phyloP scores from a whole-genome alignment of 805 yeast species.

The Schizosaccharomyces pombe region DNA sequence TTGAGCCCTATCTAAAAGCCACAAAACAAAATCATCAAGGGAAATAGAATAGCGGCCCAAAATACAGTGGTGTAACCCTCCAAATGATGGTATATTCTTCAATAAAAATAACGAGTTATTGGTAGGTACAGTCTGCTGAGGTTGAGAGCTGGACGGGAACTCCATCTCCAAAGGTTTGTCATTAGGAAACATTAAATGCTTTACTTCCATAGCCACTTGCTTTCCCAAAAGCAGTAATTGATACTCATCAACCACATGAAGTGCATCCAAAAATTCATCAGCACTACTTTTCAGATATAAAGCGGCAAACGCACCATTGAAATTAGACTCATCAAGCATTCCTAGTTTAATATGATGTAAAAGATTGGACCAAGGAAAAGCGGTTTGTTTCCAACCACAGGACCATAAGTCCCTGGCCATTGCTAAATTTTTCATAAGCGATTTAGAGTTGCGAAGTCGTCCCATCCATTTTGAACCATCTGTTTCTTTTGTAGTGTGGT shows the following conservation, averaged over 20 bases:
- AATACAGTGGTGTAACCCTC: not conserved
- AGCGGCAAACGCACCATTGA: not conserved
- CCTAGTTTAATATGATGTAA: not conserved
- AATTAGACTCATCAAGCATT: not conserved
- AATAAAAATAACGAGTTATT: too few relatives aligned
- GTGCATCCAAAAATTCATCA: not conserved
- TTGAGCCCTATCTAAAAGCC: not conserved
- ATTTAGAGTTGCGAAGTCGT: not conserved
- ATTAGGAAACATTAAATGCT: not conserved
- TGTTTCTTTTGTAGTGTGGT: not conserved
- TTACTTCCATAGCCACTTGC: not conserved
- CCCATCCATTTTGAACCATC: not conserved
- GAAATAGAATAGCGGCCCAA: not conserved
- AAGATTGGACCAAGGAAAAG: not conserved
- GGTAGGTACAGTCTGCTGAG: too few relatives aligned
- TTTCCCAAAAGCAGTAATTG: not conserved
- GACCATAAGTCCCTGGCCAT: not conserved
- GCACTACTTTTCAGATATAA: not conserved
- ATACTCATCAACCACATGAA: not conserved
- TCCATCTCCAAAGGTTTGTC: not conserved
- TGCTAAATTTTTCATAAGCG: not conserved
- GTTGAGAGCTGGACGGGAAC: too few relatives aligned
- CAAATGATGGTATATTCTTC: too few relatives aligned
- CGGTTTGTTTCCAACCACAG: not conserved
- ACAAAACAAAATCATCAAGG: not conserved